A percentile compares a stretch with the other conserved stretches of the same genome.
Evolutionary conservation across 345 rosid species (phyloP).

Genomic region (Gossypium stocksii): DNA sequence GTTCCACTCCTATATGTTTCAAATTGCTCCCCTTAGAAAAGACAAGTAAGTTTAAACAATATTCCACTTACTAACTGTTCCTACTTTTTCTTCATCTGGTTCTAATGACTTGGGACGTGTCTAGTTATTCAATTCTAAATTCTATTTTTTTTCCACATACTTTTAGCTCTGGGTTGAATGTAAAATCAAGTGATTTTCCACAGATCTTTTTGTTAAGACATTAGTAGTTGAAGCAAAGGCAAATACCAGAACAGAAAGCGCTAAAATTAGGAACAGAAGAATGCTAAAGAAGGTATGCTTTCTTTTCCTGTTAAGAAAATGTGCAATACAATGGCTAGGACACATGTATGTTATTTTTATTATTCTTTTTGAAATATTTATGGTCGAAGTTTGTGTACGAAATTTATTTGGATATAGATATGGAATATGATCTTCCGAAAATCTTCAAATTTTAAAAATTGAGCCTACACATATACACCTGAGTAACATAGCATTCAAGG

Average conservation of each 20-base stretch:
- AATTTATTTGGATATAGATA: neutral
- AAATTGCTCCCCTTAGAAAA: conserved; percentile 16
- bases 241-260: conserved; percentile 50
- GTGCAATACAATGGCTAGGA: neutral
- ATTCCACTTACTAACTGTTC: neutral
- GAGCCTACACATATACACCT: neutral
- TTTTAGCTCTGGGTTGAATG: neutral
- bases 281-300: conserved; percentile 59
- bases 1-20: conserved; percentile 14
- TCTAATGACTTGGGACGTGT: neutral
- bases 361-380: no score
- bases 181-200: conserved; percentile 3
- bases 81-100: neutral
- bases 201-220: conserved; percentile 30
- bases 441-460: neutral
- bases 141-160: neutral
- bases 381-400: neutral
- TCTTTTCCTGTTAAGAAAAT: neutral
- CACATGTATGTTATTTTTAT: neutral
- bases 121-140: neutral
- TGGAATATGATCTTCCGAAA: neutral
- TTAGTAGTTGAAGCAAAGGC: conserved; percentile 48
- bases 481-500: neutral
- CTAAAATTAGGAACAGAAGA: conserved; percentile 65
- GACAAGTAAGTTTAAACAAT: conserved; percentile 26